Evolutionary conservation across 371 early-diverging fungal species (phyloP).

Genomic region (Rhizomucor miehei): DNA sequence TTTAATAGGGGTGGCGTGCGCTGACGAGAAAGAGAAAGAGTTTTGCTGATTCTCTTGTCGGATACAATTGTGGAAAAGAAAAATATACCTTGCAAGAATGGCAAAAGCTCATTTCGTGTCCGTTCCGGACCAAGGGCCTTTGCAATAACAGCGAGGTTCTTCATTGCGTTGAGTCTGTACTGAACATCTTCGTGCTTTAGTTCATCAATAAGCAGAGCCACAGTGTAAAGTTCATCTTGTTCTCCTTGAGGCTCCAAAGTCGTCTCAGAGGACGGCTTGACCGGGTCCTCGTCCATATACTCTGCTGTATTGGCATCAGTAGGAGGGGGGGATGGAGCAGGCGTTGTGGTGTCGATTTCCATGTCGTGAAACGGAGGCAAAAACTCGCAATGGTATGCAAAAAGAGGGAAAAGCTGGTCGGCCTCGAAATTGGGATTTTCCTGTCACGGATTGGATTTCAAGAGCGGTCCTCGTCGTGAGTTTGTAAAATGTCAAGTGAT

Average conservation of each 20-base stretch:
- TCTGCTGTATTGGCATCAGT: slow-evolving; percentile 31
- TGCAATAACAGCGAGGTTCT: slow-evolving; percentile 88
- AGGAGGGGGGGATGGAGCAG: slow-evolving; percentile 8
- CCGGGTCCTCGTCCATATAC: slow-evolving; percentile 51
- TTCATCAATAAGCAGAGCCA: slow-evolving; percentile 94
- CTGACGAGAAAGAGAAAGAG: slow-evolving; percentile 1
- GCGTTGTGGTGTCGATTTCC: slow-evolving; percentile 35
- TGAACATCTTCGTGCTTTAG: slow-evolving; percentile 96
- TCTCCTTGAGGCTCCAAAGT: slow-evolving; percentile 1
- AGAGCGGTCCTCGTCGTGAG: too few relatives aligned
- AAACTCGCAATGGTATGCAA: slow-evolving; percentile 3
- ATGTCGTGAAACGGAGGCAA: slow-evolving; percentile 11
- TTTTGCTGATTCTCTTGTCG: not conserved
- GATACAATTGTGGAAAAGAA: slow-evolving; percentile 1
- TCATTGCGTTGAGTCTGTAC: slow-evolving; percentile 89
- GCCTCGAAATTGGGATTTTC: not conserved
- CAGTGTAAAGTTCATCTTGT: slow-evolving; percentile 60
- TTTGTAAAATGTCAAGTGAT: too few relatives aligned
- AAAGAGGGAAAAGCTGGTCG: slow-evolving; percentile 1
- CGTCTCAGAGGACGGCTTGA: slow-evolving; percentile 17
- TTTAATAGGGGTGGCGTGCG: not conserved
- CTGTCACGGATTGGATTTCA: not conserved
- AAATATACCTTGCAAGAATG: slow-evolving; percentile 90
- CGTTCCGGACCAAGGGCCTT: slow-evolving; percentile 94
- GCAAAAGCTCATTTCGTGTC: slow-evolving; percentile 93